Base-by-base conservation (phyloP, 371 early-diverging fungal genomes). In the Actinomucor elegans region DNA sequence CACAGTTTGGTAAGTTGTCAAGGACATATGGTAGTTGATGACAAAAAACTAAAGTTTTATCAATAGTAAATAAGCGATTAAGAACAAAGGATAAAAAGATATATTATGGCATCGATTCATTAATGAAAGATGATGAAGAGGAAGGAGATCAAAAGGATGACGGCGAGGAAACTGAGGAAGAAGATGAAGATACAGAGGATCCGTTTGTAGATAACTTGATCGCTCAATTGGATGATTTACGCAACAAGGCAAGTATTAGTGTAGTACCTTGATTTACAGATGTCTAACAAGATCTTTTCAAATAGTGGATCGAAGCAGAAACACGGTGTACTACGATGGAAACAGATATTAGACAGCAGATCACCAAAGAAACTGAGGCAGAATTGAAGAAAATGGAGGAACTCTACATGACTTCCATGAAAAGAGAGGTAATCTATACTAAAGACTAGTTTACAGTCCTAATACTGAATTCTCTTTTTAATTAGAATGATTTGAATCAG, bases 251-350 rank as follows among this genome's bases (percentile, higher is more conserved):
- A 68, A 17, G 8, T 29, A 15, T 20, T 20, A 18, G 14, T 17
- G 1, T 15, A 24, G 12, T 9, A n/a, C 5, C 17, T n/a, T 18
- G 12, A 8, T 37, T 17, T 36, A 10, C 2, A 38, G 8, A 3
- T 38, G 38, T 21, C 21, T 8, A 41, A 26, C 23, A n/a, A 5
- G 26, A 18, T 6, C 33, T 34, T 29, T 26, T 26, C 34, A 7
- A 11, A 28, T 38, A 77, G 74, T 79, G 83, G 65, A 64, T 76
- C 17, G 83, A 77, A 26, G 74, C 81, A 15, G 85, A 86, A 65
- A 69, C 73, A 26, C 71, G 79, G 12, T 74, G 71, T 47, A 59
- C 77, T n/a, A 59, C 62, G 2, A 61, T 85, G 32, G 87, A 89
- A 56, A 59, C 76, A 17, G 79, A 79, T 32, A 71, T 80, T 20